Evolutionary conservation across 306 rosid genomes (phyloP), one percentile per base, ranked within the genome.

Genomic region (Cucumis hystrix): DNA sequence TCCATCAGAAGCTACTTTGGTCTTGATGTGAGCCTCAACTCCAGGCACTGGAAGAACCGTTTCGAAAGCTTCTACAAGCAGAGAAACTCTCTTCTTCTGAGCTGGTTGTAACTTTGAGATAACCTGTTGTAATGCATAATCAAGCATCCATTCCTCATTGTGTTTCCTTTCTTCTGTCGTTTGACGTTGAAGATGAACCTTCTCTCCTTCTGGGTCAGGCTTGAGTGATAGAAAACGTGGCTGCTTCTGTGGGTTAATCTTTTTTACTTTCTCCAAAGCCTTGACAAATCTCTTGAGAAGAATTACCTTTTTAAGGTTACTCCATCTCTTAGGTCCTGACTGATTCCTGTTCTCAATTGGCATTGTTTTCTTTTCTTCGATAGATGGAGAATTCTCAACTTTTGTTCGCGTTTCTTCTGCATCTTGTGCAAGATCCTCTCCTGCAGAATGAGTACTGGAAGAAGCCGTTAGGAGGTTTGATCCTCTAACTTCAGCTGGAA

Each of bases 91-190:
- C 84, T 43, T 93, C 77, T 87, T 92, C 81, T 95, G 97, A 85
- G 88, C 84, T 33, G 96, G 93, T 63, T 81, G 91, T 41, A 95
- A 88, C 76, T 85, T 92, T 40, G 93, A 89, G 77, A 92, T 82
- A 78, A 95, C 97, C 84, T 85, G 86, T 75, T 86, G 97, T 78
- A 95, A 87, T 74, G 99, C 99, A 75, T 81, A 77, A 80, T 95
- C 97, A 69, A 95, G 92, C 97, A 92, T 92, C 97, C 97, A 95
- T 80, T 95, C 96, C 84, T 92, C 97, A 6, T 85, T 79, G 55
- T 85, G 89, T 66, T 83, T 90, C 40, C 74, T 85, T 79, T 88
- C 85, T 57, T 87, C 93, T 2, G 78, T 77, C 47, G 75, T 85
- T 80, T 81, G 91, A 77, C n/a, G 91, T 84, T 83, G 87, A 51